Evolutionary conservation across 768 basidiomycete genomes (phyloP), one percentile per base, ranked within the genome.

Genomic region (Trametes cinnabarina): DNA sequence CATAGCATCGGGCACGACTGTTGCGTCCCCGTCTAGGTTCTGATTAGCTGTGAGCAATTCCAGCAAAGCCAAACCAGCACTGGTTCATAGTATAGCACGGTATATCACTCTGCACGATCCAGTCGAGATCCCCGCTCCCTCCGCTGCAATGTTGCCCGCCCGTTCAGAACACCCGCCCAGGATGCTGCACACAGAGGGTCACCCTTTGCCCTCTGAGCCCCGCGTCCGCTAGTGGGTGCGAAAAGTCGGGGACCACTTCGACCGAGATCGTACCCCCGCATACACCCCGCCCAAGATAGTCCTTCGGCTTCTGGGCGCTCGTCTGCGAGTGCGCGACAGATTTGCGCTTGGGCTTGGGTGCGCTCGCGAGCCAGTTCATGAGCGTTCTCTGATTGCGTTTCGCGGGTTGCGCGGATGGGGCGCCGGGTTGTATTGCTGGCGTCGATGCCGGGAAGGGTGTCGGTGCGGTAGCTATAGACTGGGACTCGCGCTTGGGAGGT

Each of bases 181-280:
- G 54, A n/a, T n/a, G 66, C 42, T 59, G 55, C 14, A 67, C 44
- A 30, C 43, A 50, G 6, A 67, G 40, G 9, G 46, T 47, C 25
- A 63, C 58, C 40, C 51, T 57, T 46, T 63, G 64, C 1, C 66
- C 66, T 49, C 57, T 67, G 35, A 61, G 46, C 20, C 46, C 54
- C 17, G 25, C 17, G 3, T 44, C n/a, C 30, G 52, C 59, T 3
- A 57, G 50, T n/a, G 58, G 39, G 35, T 67, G 66, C 46, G 64
- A 57, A 5, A 28, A n/a, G 35, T 65, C 64, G 14, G 51, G 57
- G 48, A 51, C 47, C 4, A 48, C 63, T 4, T 28, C 53, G 43
- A 63, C 54, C 14, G 43, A 46, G 22, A 67, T 35, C 26, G 42
- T 58, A 6, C 66, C 64, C 8, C 60, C 62, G 42, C 66, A 67